phyloP scores from a whole-genome alignment of 2,329 filamentous ascomycete species.

The Exophiala xenobiotica region DNA sequence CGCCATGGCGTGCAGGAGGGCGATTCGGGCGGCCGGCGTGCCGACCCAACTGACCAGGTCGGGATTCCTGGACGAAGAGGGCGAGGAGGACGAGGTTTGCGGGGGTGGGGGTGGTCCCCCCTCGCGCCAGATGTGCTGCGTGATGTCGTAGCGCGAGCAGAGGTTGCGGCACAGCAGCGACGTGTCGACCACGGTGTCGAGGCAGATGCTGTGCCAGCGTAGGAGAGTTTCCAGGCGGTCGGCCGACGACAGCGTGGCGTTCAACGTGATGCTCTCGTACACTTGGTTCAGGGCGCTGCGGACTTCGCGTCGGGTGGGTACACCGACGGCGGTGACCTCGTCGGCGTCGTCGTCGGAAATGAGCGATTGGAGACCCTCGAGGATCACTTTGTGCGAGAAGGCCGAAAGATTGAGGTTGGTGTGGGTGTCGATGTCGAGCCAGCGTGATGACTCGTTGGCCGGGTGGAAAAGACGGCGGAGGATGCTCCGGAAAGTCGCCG shows the following conservation, averaged over 20 bases:
- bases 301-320: conserved; percentile 42
- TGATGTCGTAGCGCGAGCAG: conserved; percentile 41
- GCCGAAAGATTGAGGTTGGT: conserved; percentile 42
- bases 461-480: conserved; percentile 42
- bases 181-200: conserved; percentile 44
- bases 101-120: conserved; percentile 22
- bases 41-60: conserved; percentile 42
- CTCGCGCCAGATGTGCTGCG: conserved; percentile 41
- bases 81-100: too few species aligned
- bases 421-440: too few species aligned
- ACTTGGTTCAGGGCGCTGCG: conserved; percentile 42
- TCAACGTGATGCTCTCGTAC: conserved; percentile 41
- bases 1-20: conserved; percentile 45
- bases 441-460: conserved; percentile 32
- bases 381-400: conserved; percentile 43
- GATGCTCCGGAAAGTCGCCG: conserved; percentile 42
- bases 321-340: conserved; percentile 40
- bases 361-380: conserved; percentile 47
- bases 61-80: too few species aligned
- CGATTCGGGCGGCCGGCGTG: conserved; percentile 41
- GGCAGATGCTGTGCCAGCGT: conserved; percentile 47
- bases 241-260: conserved; percentile 37
- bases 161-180: conserved; percentile 42
- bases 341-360: conserved; percentile 42
- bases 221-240: conserved; percentile 44